These are phyloP conservation scores for Spergularia bocconei DNA, from an alignment of 148 eudicot species.

Conservation along the genomic window DNA sequence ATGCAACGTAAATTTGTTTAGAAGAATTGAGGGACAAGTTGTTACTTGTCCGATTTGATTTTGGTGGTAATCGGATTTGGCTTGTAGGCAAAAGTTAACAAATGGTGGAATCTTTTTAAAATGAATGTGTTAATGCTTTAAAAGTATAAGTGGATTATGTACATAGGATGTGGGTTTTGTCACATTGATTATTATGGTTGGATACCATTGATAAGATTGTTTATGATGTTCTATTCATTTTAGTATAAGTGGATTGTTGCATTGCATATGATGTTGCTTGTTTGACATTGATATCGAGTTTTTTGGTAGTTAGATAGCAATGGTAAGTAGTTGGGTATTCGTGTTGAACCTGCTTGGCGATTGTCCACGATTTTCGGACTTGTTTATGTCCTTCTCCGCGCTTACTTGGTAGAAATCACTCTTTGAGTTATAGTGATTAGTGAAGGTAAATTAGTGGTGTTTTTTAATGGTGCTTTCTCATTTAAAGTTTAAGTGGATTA, in stretches of 20 bases:
- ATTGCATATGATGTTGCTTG: neutral
- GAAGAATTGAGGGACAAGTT: no score
- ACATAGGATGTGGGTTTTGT: neutral
- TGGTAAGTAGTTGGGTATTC: neutral
- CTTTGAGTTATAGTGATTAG: neutral
- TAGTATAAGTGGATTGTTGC: conserved; percentile 5
- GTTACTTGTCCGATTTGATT: neutral
- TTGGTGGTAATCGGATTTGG: neutral
- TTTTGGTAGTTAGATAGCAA: neutral
- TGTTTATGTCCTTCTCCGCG: no score
- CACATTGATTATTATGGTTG: neutral
- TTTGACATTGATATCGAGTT: neutral
- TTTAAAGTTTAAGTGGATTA: no score
- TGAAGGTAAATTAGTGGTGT: neutral
- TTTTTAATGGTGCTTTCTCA: no score
- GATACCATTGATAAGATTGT: no score
- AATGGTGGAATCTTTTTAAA: neutral
- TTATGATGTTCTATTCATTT: neutral
- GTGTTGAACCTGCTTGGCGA: no score
- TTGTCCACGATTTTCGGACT: no score
- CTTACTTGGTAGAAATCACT: no score
- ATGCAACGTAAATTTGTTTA: no score
- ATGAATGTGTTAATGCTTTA: neutral
- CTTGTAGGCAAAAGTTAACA: neutral
- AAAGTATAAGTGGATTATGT: conserved; percentile 7